Evolutionary conservation across 2,329 filamentous ascomycete species (phyloP).

Genomic region (Hymenoscyphus infarciens): DNA sequence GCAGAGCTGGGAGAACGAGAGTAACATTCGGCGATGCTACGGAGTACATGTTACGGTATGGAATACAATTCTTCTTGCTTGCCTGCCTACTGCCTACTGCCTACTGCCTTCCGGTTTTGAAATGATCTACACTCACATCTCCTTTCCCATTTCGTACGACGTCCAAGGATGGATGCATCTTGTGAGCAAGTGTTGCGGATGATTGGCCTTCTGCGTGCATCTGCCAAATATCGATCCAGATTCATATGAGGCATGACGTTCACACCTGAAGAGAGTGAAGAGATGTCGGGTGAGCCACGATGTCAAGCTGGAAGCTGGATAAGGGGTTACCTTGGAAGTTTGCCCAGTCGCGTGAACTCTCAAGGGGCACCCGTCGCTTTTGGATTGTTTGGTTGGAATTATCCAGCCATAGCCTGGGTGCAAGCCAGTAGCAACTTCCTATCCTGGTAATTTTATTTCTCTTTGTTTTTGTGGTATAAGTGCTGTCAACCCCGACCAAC

Average conservation of each 20-base stretch:
- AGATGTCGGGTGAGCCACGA: too few relatives aligned
- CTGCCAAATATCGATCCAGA: background rate
- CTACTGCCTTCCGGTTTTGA: background rate
- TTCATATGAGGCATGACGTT: background rate
- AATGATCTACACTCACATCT: background rate
- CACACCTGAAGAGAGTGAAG: background rate
- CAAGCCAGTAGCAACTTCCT: slow-evolving; percentile 10
- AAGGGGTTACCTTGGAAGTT: background rate
- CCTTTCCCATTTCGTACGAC: background rate
- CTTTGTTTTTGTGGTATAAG: background rate
- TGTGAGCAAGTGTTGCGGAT: background rate
- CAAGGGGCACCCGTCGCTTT: background rate
- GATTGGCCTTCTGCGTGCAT: background rate
- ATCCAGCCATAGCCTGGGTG: background rate
- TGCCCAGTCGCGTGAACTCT: background rate
- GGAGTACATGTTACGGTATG: background rate
- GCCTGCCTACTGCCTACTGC: background rate
- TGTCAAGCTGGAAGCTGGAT: background rate
- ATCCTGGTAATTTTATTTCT: background rate
- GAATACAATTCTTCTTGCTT: background rate
- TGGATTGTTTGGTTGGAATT: background rate
- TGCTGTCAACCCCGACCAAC: background rate
- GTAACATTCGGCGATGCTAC: background rate
- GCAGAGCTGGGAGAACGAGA: background rate
- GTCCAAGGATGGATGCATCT: background rate